phyloP scores from a whole-genome alignment of 495 filamentous ascomycete genomes.

The Aspergillus olivimuriae region DNA sequence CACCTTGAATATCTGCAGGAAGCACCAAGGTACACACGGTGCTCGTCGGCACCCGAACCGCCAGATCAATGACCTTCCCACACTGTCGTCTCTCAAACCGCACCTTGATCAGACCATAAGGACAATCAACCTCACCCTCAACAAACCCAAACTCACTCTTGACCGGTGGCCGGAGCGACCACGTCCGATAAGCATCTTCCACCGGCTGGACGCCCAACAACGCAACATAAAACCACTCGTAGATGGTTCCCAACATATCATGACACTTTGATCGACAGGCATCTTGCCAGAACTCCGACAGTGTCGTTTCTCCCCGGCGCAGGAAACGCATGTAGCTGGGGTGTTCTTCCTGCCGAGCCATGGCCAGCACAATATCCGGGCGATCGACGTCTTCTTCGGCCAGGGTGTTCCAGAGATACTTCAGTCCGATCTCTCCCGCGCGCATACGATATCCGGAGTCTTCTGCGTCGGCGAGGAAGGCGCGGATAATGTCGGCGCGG shows the following conservation, averaged over 20 bases:
- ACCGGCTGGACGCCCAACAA: conserved; percentile 20
- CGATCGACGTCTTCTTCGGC: conserved; percentile 20
- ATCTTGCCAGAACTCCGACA: conserved; percentile 26
- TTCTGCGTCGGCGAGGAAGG: conserved; percentile 17
- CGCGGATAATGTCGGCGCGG: conserved; percentile 17
- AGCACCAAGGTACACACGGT: neutral
- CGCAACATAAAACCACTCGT: conserved; percentile 24
- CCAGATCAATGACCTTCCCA: neutral
- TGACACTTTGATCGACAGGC: conserved; percentile 24
- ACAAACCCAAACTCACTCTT: conserved; percentile 19
- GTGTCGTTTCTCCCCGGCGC: conserved; percentile 22
- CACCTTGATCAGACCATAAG: conserved; percentile 19
- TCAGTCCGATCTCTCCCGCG: conserved; percentile 23
- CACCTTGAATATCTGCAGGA: no score
- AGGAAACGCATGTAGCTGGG: conserved; percentile 27
- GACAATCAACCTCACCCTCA: conserved; percentile 21
- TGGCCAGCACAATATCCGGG: conserved; percentile 20
- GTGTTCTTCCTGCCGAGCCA: conserved; percentile 26
- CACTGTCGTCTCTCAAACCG: conserved; percentile 10
- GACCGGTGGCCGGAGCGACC: conserved; percentile 16
- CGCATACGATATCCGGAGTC: conserved; percentile 16
- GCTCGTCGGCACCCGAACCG: conserved; percentile 8
- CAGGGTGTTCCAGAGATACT: conserved; percentile 21
- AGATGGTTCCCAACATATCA: conserved; percentile 28
- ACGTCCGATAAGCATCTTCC: conserved; percentile 17